Percentiles rank a stretch among this genome's conserved stretches.
These are phyloP conservation scores for Prunella vulgaris DNA, from an alignment of 257 asterid genomes.

Conservation along the genomic window DNA sequence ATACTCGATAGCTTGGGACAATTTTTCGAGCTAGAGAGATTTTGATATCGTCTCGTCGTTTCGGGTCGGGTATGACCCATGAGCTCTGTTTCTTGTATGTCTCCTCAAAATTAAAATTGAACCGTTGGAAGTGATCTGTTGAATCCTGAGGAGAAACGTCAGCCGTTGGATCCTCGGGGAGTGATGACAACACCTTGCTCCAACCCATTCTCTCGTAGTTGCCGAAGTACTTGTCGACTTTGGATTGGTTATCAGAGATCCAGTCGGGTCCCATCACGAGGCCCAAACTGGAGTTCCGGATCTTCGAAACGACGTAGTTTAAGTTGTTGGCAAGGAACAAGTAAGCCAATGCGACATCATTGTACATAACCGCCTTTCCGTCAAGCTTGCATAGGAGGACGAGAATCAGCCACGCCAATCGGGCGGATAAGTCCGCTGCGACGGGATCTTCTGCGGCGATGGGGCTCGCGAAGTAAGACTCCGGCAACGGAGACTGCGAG, in stretches of 20 bases:
- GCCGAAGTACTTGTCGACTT: slow-evolving; percentile 43
- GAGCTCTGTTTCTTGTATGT: slow-evolving; percentile 42
- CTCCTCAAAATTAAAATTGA: slow-evolving; percentile 47
- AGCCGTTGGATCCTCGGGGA: slow-evolving; percentile 47
- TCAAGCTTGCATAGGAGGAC: slow-evolving; percentile 80
- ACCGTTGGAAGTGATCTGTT: slow-evolving; percentile 34
- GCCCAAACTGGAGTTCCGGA: slow-evolving; percentile 52
- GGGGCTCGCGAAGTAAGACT: slow-evolving; percentile 53
- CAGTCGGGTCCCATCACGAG: slow-evolving; percentile 65
- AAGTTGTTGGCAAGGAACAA: slow-evolving; percentile 72
- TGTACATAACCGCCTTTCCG: slow-evolving; percentile 57
- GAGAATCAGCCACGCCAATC: slow-evolving; percentile 78
- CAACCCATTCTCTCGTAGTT: slow-evolving; percentile 59
- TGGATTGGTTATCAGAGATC: slow-evolving; percentile 44
- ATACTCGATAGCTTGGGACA: slow-evolving; percentile 36
- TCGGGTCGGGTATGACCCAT: slow-evolving; percentile 77
- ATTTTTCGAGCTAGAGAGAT: slow-evolving; percentile 36
- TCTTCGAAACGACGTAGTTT: slow-evolving; percentile 72
- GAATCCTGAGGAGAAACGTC: slow-evolving; percentile 32
- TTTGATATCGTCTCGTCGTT: slow-evolving; percentile 42
- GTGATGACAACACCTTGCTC: slow-evolving; percentile 36
- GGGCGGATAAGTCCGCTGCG: slow-evolving; percentile 37
- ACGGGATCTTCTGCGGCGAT: slow-evolving; percentile 29
- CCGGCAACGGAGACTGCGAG: slow-evolving; percentile 49
- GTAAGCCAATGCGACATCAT: slow-evolving; percentile 67